These are phyloP conservation scores for Alternaria novae-zelandiae DNA, from an alignment of 2,329 filamentous ascomycete species.

Conservation along the genomic window DNA sequence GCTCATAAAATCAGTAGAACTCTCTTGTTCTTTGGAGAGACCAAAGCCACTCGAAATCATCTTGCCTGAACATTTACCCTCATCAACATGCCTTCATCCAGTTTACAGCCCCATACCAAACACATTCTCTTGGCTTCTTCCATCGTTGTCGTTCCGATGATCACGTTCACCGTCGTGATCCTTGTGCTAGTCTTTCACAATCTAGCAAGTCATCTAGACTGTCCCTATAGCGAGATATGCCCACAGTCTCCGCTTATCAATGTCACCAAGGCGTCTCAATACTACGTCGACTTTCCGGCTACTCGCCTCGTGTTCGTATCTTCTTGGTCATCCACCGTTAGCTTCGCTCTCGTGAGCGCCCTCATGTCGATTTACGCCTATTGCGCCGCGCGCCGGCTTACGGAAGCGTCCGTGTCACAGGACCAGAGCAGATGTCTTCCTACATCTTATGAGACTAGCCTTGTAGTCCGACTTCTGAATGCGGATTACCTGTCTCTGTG, in stretches of 20 bases:
- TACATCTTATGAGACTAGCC: too few relatives aligned
- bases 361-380: background rate
- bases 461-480: too few relatives aligned
- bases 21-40: background rate
- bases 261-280: background rate
- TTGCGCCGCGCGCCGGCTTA: background rate
- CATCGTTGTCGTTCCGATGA: background rate
- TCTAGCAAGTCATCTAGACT: background rate
- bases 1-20: background rate
- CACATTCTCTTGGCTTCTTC: background rate
- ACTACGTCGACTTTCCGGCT: background rate
- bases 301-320: background rate
- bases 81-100: background rate
- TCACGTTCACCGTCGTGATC: background rate
- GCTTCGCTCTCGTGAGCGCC: background rate
- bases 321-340: background rate
- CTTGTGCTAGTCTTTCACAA: background rate
- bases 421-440: too few relatives aligned
- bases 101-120: background rate
- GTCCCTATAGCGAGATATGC: background rate
- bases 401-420: too few relatives aligned
- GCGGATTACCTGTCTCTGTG: too few relatives aligned
- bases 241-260: background rate
- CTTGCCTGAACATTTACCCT: background rate
- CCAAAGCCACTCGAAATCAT: background rate